phyloP scores from a whole-genome alignment of 2,329 filamentous ascomycete genomes.

The Fusarium anguioides region DNA sequence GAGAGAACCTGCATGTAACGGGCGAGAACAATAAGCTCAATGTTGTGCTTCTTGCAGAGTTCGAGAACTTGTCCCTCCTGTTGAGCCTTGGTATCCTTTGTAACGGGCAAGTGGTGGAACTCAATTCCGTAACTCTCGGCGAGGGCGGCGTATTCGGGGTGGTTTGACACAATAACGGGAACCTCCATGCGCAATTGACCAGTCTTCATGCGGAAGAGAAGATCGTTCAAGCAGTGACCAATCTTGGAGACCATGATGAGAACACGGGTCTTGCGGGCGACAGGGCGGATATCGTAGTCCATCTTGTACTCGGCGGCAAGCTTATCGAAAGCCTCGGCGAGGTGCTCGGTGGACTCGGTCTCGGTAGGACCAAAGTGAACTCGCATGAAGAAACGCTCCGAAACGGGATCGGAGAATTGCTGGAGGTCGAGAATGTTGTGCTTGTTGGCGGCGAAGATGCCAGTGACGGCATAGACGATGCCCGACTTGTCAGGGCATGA shows the following conservation, averaged over 20 bases:
- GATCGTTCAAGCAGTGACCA: conserved; percentile 85
- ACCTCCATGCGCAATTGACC: conserved; percentile 80
- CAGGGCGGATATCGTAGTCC: conserved; percentile 77
- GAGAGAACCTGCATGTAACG: conserved; percentile 91
- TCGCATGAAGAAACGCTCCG: conserved; percentile 86
- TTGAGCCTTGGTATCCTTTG: conserved; percentile 77
- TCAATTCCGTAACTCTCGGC: conserved; percentile 79
- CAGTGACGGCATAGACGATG: conserved; percentile 87
- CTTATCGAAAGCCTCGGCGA: conserved; percentile 66
- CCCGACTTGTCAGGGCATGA: conserved; percentile 87
- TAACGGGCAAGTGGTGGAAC: conserved; percentile 85
- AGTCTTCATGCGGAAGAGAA: conserved; percentile 81
- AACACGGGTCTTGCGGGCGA: conserved; percentile 76
- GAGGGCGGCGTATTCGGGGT: conserved; percentile 76
- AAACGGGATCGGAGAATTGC: conserved; percentile 82
- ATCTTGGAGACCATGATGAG: conserved; percentile 93
- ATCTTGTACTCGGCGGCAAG: conserved; percentile 74
- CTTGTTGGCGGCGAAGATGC: conserved; percentile 76
- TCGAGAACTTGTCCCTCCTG: conserved; percentile 79
- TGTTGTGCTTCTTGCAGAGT: conserved; percentile 73
- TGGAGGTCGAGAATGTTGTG: conserved; percentile 87
- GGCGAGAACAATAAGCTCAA: conserved; percentile 84
- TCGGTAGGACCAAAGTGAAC: conserved; percentile 79
- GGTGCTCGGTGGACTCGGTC: conserved; percentile 58
- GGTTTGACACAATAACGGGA: conserved; percentile 84